These are phyloP conservation scores for Tanacetum coccineum DNA, from an alignment of 129 eudicot species.

Conservation along the genomic window DNA sequence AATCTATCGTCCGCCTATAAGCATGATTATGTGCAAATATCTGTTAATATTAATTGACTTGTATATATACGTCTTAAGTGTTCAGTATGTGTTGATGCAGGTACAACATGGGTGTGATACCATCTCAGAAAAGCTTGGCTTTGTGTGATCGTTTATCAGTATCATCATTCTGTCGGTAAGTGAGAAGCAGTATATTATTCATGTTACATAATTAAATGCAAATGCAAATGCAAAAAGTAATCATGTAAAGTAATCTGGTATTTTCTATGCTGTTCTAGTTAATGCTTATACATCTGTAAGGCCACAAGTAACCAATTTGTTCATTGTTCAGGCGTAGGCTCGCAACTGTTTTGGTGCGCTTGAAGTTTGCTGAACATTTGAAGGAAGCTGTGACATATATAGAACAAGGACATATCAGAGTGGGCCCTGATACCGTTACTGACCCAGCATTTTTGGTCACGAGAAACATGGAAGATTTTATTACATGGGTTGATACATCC, in stretches of 20 bases:
- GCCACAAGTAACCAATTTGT: not conserved
- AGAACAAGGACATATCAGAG: slow-evolving; percentile 95
- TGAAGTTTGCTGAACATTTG: slow-evolving; percentile 77
- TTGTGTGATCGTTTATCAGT: slow-evolving; percentile 72
- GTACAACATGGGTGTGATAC: slow-evolving; percentile 89
- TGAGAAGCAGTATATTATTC: not conserved
- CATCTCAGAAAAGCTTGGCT: slow-evolving; percentile 78
- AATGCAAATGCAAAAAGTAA: too few relatives aligned
- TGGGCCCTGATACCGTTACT: slow-evolving; percentile 84
- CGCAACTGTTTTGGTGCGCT: slow-evolving; percentile 54
- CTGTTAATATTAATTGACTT: not conserved
- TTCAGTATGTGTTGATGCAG: too few relatives aligned
- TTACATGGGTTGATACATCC: slow-evolving; percentile 95
- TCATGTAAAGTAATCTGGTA: not conserved
- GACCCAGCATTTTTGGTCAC: slow-evolving; percentile 93
- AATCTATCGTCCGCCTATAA: not conserved
- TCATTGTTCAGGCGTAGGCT: slow-evolving; percentile 71
- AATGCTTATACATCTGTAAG: not conserved
- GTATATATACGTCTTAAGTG: not conserved
- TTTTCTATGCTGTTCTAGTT: not conserved
- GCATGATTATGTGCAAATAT: not conserved
- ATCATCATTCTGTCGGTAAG: slow-evolving; percentile 89
- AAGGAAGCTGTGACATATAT: slow-evolving; percentile 85
- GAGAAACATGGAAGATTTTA: slow-evolving; percentile 89
- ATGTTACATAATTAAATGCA: not conserved